Evolutionary conservation across 1,284 basidiomycete species (phyloP).

Genomic region (Rhodotorula sp.): DNA sequence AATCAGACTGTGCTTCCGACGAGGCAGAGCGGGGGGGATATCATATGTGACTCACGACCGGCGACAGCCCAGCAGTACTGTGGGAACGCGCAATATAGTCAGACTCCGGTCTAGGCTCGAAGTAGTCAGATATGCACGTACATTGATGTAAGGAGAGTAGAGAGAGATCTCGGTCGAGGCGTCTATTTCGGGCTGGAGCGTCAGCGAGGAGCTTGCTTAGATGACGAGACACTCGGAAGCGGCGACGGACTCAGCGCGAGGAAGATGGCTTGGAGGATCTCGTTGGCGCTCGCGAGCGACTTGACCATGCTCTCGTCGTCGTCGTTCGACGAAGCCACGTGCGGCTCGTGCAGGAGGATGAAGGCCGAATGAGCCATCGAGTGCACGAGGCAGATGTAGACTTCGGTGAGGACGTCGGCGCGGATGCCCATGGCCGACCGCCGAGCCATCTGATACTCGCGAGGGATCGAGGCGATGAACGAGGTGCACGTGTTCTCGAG

Average conservation of each 20-base stretch:
- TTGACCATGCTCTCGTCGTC: slow-evolving; percentile 31
- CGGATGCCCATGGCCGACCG: not conserved
- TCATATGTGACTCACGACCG: slow-evolving; percentile 19
- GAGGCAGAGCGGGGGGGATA: not conserved
- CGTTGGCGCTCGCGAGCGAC: slow-evolving; percentile 34
- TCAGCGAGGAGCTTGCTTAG: not conserved
- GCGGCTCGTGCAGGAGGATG: slow-evolving; percentile 43
- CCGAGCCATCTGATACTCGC: slow-evolving; percentile 33
- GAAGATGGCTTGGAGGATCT: slow-evolving; percentile 39
- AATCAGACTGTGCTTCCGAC: not conserved
- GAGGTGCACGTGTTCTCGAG: slow-evolving; percentile 37
- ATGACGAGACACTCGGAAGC: not conserved
- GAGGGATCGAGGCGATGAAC: slow-evolving; percentile 43
- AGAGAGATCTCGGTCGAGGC: slow-evolving; percentile 40
- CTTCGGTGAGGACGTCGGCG: slow-evolving; percentile 10
- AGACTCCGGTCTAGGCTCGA: not conserved
- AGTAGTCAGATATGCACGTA: not conserved
- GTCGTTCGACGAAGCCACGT: slow-evolving; percentile 18
- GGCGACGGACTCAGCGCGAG: slow-evolving; percentile 8
- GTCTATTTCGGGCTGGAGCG: not conserved
- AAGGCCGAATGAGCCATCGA: slow-evolving; percentile 33
- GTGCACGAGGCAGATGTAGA: slow-evolving; percentile 30
- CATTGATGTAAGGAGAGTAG: slow-evolving; percentile 37
- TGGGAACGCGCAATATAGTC: no score
- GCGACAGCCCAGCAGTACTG: slow-evolving; percentile 38